Evolutionary conservation across 208 protist genomes (phyloP), one percentile per base, ranked within the genome.

Genomic region (Trypanosoma rangeli): DNA sequence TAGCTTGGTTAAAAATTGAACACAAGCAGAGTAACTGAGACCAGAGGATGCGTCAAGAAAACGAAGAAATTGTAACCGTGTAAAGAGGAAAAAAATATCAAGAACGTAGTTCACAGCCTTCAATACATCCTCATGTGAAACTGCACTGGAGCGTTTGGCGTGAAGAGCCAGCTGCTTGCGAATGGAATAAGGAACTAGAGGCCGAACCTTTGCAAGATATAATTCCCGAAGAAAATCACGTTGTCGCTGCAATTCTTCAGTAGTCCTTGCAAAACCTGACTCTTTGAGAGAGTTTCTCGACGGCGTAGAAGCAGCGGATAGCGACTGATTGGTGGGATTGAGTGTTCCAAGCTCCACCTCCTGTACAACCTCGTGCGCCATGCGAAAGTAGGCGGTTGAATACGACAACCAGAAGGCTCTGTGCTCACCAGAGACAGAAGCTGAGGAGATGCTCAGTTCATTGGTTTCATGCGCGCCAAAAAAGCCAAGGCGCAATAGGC

Each of bases 11-110:
- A 75, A 26, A n/a, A 50, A 53, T 46, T 75, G 70, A 29, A 69
- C 70, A 54, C 70, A 75, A 24, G 70, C 56, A 18, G 70, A 75
- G 31, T 69, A 69, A 26, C 60, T 69, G 0, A 56, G 42, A 7
- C 54, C 62, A 29, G 62, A 37, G 28, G 60, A 44, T 8, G 2
- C 24, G 44, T 75, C 55, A 18, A 69, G 53, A 58, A 64, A 64
- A 24, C 29, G 70, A 62, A 75, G 70, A 56, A 75, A 69, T 50
- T 75, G 70, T 24, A 68, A 33, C 5, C 70, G 61, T 28, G 54
- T 69, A 46, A 75, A 75, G 54, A 75, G 46, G 57, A 64, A 75
- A 69, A 69, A 69, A 48, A 75, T 58, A 50, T 75, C 62, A 31
- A 75, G 31, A n/a, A 42, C 24, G 35, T 69, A 75, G 13, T n/a